Percentiles rank a stretch among this genome's conserved stretches.
Conservation (phyloP, 1,284 basidiomycete genomes). For the Ganoderma leucocontextum region DNA sequence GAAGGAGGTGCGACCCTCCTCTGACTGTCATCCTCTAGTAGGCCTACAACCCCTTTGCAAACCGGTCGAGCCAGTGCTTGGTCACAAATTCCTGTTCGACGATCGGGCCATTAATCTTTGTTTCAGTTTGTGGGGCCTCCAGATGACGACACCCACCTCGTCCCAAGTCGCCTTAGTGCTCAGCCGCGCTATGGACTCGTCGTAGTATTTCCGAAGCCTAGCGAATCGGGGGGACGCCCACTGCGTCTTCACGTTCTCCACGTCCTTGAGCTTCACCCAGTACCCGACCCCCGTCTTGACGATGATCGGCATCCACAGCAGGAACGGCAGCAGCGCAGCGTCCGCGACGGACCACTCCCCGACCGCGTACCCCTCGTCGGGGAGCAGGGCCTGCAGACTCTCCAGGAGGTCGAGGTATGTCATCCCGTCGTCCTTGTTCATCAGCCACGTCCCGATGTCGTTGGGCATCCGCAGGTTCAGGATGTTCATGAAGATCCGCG, state of each 20-base stretch:
- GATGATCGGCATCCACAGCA: slow-evolving; percentile 40
- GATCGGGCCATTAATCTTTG: neutral
- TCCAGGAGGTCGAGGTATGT: slow-evolving; percentile 10
- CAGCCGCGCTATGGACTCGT: neutral
- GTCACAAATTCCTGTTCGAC: neutral
- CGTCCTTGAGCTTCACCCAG: neutral
- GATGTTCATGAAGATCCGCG: slow-evolving; percentile 61
- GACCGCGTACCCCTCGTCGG: slow-evolving; percentile 40
- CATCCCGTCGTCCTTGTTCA: slow-evolving; percentile 6
- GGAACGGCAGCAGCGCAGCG: slow-evolving; percentile 52
- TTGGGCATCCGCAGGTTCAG: neutral
- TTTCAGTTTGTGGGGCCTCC: neutral
- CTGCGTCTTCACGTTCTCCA: slow-evolving; percentile 2
- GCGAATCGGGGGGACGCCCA: slow-evolving; percentile 1
- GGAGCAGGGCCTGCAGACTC: slow-evolving; percentile 11
- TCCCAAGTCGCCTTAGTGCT: slow-evolving; percentile 1
- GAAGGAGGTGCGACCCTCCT: neutral
- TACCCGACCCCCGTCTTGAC: slow-evolving; percentile 23
- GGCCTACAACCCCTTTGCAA: neutral
- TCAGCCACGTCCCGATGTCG: slow-evolving; percentile 5
- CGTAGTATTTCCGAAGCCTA: neutral
- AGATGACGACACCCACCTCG: neutral
- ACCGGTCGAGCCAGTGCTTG: neutral
- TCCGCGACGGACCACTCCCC: slow-evolving; percentile 61
- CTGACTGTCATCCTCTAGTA: neutral